phyloP scores from a whole-genome alignment of 1,284 basidiomycete species.

The Cryptococcus floricola region DNA sequence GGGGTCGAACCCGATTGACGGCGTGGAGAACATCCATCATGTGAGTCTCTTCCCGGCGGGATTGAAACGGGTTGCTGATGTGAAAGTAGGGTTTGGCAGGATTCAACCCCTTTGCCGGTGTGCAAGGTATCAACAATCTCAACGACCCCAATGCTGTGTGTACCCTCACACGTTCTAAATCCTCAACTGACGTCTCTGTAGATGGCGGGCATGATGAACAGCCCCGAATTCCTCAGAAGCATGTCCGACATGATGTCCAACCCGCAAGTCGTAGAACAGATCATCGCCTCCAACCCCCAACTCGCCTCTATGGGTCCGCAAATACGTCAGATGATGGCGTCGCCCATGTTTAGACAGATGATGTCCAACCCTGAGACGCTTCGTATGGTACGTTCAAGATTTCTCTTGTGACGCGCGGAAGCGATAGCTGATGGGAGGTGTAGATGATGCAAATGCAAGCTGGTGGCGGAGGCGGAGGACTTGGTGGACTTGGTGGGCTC shows the following conservation, averaged over 20 bases:
- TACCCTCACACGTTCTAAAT: neutral
- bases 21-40: conserved; percentile 44
- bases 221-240: conserved; percentile 68
- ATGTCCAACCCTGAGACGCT: conserved; percentile 54
- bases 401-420: neutral
- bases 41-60: conserved; percentile 20
- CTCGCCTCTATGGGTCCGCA: conserved; percentile 73
- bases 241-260: conserved; percentile 63
- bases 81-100: conserved; percentile 49
- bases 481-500: conserved; percentile 20
- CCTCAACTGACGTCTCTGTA: conserved; percentile 37
- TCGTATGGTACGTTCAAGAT: conserved; percentile 27
- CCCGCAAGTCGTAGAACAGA: conserved; percentile 74
- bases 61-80: neutral
- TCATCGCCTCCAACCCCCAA: conserved; percentile 77
- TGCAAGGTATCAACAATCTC: conserved; percentile 67
- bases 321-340: conserved; percentile 72
- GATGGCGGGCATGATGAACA: conserved; percentile 79
- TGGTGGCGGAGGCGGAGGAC: conserved; percentile 37
- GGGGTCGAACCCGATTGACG: conserved; percentile 57
- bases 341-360: conserved; percentile 75
- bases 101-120: conserved; percentile 79
- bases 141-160: conserved; percentile 85
- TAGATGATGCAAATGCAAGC: conserved; percentile 73
- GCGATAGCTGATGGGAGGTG: conserved; percentile 1